These are phyloP conservation scores for Trichoderma arundinaceum DNA, from an alignment of 2,329 filamentous ascomycete species.

Conservation along the genomic window DNA sequence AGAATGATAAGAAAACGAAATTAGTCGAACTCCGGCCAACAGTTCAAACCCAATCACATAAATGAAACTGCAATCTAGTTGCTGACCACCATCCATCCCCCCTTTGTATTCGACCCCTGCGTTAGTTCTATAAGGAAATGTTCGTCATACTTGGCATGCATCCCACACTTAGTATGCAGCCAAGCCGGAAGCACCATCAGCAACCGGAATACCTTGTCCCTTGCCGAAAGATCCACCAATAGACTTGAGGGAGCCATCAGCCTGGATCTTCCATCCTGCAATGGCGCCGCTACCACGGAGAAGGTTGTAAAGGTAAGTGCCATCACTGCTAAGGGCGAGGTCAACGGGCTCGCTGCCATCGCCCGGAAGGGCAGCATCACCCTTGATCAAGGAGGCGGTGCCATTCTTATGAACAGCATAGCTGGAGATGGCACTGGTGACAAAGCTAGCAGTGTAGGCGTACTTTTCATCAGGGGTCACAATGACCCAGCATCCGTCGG, in stretches of 20 bases:
- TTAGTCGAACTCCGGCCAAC: not conserved
- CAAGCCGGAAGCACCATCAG: conserved; percentile 32
- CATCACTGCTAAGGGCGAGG: conserved; percentile 35
- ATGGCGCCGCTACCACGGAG: conserved; percentile 35
- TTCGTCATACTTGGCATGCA: not conserved
- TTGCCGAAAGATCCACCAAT: conserved; percentile 35
- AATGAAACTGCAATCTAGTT: conserved; percentile 2
- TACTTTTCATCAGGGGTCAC: conserved; percentile 34
- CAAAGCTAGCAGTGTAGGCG: conserved; percentile 36
- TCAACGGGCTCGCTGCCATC: conserved; percentile 34
- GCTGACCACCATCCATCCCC: not conserved
- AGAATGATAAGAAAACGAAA: not conserved
- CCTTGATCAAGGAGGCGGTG: conserved; percentile 32
- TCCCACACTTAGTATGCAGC: conserved; percentile 27
- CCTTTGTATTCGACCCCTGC: conserved; percentile 3
- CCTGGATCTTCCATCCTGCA: conserved; percentile 34
- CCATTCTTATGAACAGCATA: conserved; percentile 33
- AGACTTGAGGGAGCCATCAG: conserved; percentile 34
- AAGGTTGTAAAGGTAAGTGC: conserved; percentile 35
- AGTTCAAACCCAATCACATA: not conserved
- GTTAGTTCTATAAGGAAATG: not conserved
- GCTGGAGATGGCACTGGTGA: conserved; percentile 36
- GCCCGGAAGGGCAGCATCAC: conserved; percentile 33
- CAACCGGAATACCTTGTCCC: conserved; percentile 30
- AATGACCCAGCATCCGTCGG: conserved; percentile 36